A percentile compares a stretch with the other conserved stretches of the same genome.
These are phyloP conservation scores for Neltuma alba DNA, from an alignment of 306 rosid species.

Conservation along the genomic window DNA sequence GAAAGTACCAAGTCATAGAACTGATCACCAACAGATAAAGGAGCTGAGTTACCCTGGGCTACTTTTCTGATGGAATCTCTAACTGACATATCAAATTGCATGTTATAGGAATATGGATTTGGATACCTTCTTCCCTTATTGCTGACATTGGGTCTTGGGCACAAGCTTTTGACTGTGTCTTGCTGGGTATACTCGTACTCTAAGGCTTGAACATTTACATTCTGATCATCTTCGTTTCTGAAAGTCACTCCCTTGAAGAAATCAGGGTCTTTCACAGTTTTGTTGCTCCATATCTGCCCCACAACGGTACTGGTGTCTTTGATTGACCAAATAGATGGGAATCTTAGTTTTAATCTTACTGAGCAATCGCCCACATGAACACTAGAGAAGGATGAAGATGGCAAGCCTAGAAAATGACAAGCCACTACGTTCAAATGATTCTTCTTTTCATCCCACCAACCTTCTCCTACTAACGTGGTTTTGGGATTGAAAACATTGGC, in stretches of 20 bases:
- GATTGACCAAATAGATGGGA: slow-evolving; percentile 59
- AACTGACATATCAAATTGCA: slow-evolving; percentile 52
- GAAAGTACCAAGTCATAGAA: not conserved
- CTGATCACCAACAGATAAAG: slow-evolving; percentile 43
- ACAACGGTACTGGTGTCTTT: slow-evolving; percentile 38
- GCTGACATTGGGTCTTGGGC: slow-evolving; percentile 31
- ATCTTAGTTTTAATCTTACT: slow-evolving; percentile 44
- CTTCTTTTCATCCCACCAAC: slow-evolving; percentile 58
- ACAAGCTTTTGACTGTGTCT: slow-evolving; percentile 41
- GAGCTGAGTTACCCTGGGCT: slow-evolving; percentile 43
- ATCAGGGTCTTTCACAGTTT: slow-evolving; percentile 37
- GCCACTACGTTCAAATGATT: slow-evolving; percentile 43
- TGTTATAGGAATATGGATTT: slow-evolving; percentile 34
- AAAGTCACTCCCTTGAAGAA: slow-evolving; percentile 51
- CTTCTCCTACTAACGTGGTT: slow-evolving; percentile 55
- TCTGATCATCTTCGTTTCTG: not conserved
- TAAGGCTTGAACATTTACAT: not conserved
- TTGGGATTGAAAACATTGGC: slow-evolving; percentile 39
- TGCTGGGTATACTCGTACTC: slow-evolving; percentile 57
- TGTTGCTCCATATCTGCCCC: slow-evolving; percentile 70
- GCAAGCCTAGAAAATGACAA: slow-evolving; percentile 39
- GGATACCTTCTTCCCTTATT: slow-evolving; percentile 23
- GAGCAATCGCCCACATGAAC: slow-evolving; percentile 65
- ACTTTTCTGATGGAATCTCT: slow-evolving; percentile 13
- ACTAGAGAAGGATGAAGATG: slow-evolving; percentile 41